These are phyloP conservation scores for Paraurostyla sp. DNA, from an alignment of 73 alveolate species.

Conservation along the genomic window DNA sequence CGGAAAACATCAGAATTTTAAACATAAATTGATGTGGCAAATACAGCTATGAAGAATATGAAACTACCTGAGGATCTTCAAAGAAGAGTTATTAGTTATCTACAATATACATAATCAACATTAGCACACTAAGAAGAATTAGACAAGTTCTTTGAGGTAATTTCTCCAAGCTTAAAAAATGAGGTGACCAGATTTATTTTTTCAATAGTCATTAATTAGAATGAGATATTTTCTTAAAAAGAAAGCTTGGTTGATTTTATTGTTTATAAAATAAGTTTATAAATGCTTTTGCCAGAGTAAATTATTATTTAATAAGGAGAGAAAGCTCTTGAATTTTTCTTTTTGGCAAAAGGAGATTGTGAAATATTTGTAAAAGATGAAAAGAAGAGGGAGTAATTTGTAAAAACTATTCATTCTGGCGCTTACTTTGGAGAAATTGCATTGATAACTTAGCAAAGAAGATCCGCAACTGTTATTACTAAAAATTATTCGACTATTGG, in stretches of 20 bases:
- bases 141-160: slow-evolving; percentile 55
- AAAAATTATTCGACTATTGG: slow-evolving; percentile 91
- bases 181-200: slow-evolving; percentile 68
- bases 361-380: slow-evolving; percentile 67
- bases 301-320: slow-evolving; percentile 67
- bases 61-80: slow-evolving; percentile 71
- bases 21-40: slow-evolving; percentile 63
- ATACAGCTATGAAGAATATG: slow-evolving; percentile 82
- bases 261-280: slow-evolving; percentile 37
- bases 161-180: slow-evolving; percentile 76
- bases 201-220: slow-evolving; percentile 27
- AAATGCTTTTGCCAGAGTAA: slow-evolving; percentile 74
- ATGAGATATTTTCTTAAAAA: slow-evolving; percentile 50
- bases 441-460: slow-evolving; percentile 81
- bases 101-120: slow-evolving; percentile 59
- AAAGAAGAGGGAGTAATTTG: slow-evolving; percentile 62
- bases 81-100: slow-evolving; percentile 41
- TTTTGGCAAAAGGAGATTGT: slow-evolving; percentile 78
- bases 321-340: slow-evolving; percentile 48
- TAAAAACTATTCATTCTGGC: slow-evolving; percentile 86
- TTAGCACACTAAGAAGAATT: slow-evolving; percentile 71
- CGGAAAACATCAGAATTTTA: slow-evolving; percentile 55
- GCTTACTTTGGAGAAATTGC: slow-evolving; percentile 97
- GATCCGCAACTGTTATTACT: slow-evolving; percentile 96
- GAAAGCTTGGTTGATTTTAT: slow-evolving; percentile 55